These are phyloP conservation scores for Geotrichum candidum DNA, from an alignment of 1,139 yeast genomes.

Conservation along the genomic window DNA sequence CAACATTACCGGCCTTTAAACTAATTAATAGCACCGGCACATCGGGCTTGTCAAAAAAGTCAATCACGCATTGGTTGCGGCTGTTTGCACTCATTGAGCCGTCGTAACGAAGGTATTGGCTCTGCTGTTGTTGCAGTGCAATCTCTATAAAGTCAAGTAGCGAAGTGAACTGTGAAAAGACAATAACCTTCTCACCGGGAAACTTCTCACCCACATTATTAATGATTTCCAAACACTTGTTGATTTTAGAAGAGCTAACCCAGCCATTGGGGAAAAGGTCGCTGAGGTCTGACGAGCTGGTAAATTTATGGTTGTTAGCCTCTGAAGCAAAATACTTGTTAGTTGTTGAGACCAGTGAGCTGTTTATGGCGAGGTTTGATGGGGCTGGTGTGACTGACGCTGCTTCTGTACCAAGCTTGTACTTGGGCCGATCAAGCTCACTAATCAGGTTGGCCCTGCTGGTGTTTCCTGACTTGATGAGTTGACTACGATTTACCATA, in stretches of 20 bases:
- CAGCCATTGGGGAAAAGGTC: constrained; percentile 32
- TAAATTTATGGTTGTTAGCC: neutral
- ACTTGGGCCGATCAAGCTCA: neutral
- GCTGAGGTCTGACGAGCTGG: constrained; percentile 4
- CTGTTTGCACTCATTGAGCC: constrained; percentile 70
- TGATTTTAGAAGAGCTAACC: constrained; percentile 42
- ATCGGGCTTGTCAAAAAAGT: constrained; percentile 54
- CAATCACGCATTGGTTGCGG: constrained; percentile 56
- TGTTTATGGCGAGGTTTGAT: neutral
- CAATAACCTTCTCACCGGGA: constrained; percentile 60
- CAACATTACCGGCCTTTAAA: constrained; percentile 88
- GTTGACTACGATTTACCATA: neutral
- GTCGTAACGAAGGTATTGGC: constrained; percentile 56
- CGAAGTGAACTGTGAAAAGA: constrained; percentile 82
- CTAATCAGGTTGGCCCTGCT: neutral
- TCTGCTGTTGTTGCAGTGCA: constrained; percentile 40
- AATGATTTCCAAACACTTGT: constrained; percentile 44
- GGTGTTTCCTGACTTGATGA: neutral
- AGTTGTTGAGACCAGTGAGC: neutral
- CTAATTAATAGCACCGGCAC: constrained; percentile 61
- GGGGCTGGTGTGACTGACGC: neutral
- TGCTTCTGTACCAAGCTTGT: neutral
- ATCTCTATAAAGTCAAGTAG: constrained; percentile 66
- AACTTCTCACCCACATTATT: constrained; percentile 38
- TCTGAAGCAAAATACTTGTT: constrained; percentile 5